These are phyloP conservation scores for Leucocoprinus birnbaumii DNA, from an alignment of 768 basidiomycete genomes.

Conservation along the genomic window DNA sequence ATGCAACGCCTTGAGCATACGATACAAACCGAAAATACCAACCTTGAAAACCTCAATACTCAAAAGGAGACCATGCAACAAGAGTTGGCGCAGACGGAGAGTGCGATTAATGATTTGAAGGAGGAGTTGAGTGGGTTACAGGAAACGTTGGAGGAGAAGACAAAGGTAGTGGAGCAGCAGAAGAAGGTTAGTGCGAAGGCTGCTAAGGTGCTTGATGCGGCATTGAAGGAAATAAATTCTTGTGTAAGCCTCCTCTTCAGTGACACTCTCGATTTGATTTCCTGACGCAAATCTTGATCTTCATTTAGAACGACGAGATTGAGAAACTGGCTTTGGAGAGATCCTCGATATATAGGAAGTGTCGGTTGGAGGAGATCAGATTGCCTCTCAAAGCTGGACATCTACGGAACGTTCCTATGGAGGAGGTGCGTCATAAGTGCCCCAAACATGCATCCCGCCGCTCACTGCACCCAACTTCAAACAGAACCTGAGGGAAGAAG, in stretches of 20 bases:
- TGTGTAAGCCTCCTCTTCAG: conserved; percentile 44
- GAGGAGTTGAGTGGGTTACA: conserved; percentile 61
- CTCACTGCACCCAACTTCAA: conserved; percentile 4
- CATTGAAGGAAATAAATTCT: conserved; percentile 83
- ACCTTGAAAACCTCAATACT: conserved; percentile 49
- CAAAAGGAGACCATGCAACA: conserved; percentile 51
- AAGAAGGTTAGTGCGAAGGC: conserved; percentile 71
- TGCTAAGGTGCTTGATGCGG: conserved; percentile 77
- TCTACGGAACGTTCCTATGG: conserved; percentile 88
- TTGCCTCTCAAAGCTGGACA: conserved; percentile 76
- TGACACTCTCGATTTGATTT: no score
- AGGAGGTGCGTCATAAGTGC: conserved; percentile 63
- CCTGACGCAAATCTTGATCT: no score
- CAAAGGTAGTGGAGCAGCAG: conserved; percentile 68
- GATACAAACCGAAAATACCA: conserved; percentile 48
- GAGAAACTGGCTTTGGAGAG: conserved; percentile 85
- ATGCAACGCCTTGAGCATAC: conserved; percentile 50
- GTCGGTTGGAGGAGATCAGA: conserved; percentile 88
- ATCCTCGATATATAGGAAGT: conserved; percentile 85
- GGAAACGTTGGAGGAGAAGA: conserved; percentile 69
- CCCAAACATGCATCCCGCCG: background rate
- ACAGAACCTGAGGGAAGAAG: conserved; percentile 79
- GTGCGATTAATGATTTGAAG: conserved; percentile 51
- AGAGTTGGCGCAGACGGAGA: conserved; percentile 60
- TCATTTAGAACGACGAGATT: conserved; percentile 66